Percentiles rank a stretch among this genome's conserved stretches.
Conservation (phyloP, 1,139 yeast species). For the Sugiyamaella grinbergsii region DNA sequence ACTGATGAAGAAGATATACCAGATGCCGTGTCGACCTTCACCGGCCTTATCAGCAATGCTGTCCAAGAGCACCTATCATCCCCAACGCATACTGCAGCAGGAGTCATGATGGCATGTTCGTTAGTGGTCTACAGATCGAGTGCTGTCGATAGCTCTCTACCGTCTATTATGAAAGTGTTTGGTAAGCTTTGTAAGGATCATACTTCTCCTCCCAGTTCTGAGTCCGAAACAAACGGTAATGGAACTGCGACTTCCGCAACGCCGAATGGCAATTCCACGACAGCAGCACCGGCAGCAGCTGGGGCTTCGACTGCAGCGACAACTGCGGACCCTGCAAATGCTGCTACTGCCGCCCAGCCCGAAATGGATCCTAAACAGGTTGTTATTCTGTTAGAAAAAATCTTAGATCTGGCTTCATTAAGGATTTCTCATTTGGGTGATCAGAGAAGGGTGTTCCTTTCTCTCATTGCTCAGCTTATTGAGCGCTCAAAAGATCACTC, state of each 20-base stretch:
- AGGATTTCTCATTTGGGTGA: conserved; percentile 87
- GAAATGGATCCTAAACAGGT: conserved; percentile 53
- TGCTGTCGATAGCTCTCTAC: conserved; percentile 70
- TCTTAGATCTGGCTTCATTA: conserved; percentile 74
- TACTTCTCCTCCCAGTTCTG: conserved; percentile 42
- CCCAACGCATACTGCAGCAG: conserved; percentile 85
- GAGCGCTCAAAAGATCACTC: conserved; percentile 83
- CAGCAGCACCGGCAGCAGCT: conserved; percentile 13
- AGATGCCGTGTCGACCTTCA: conserved; percentile 63
- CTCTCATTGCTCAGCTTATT: conserved; percentile 83
- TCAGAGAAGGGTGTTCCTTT: conserved; percentile 84
- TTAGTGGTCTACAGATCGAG: conserved; percentile 73
- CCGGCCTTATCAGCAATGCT: conserved; percentile 62
- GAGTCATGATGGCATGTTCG: conserved; percentile 85
- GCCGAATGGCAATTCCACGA: conserved; percentile 20
- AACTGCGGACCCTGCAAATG: conserved; percentile 9
- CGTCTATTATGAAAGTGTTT: conserved; percentile 79
- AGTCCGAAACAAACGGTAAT: conserved; percentile 17
- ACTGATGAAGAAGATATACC: conserved; percentile 51
- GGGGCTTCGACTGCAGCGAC: conserved; percentile 12
- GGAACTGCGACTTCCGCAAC: conserved; percentile 22
- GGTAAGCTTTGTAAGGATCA: conserved; percentile 90
- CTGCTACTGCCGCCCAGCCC: conserved; percentile 15
- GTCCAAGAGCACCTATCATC: conserved; percentile 83
- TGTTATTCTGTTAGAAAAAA: conserved; percentile 71